A percentile compares a stretch with the other conserved stretches of the same genome.
These are phyloP conservation scores for Fusarium setosum DNA, from an alignment of 2,329 filamentous ascomycete species.

Conservation along the genomic window DNA sequence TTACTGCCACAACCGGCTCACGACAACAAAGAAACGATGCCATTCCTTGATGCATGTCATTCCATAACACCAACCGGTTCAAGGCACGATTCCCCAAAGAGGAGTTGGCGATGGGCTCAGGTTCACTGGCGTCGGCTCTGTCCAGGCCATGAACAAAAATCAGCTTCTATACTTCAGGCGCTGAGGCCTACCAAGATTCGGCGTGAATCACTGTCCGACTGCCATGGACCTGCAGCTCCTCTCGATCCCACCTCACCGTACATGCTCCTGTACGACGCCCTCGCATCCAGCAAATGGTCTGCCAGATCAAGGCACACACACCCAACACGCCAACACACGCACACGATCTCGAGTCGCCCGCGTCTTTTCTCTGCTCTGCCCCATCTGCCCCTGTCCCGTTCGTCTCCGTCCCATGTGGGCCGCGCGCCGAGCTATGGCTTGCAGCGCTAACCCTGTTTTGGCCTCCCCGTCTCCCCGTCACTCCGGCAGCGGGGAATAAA, in stretches of 20 bases:
- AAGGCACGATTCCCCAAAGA: conserved; percentile 35
- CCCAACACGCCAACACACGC: conserved; percentile 7
- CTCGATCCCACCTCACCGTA: neutral
- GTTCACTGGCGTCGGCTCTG: neutral
- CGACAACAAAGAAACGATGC: conserved; percentile 6
- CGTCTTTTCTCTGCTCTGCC: conserved; percentile 11
- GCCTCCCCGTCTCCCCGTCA: conserved; percentile 19
- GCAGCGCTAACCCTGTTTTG: conserved; percentile 22
- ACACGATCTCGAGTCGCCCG: conserved; percentile 11
- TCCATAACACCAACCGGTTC: conserved; percentile 22
- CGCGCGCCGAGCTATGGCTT: conserved; percentile 14
- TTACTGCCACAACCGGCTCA: conserved; percentile 14
- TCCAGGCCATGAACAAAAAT: neutral
- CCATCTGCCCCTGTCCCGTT: conserved; percentile 36
- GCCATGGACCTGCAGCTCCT: neutral
- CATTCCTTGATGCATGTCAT: neutral
- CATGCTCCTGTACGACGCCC: neutral
- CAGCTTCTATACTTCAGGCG: neutral
- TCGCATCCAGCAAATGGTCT: conserved; percentile 14
- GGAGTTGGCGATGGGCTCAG: conserved; percentile 37
- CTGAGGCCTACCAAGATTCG: neutral
- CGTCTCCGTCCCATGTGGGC: conserved; percentile 33
- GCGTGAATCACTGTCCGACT: too few species aligned
- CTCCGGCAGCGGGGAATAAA: conserved; percentile 28
- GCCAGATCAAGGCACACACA: conserved; percentile 24